Evolutionary conservation across 2,329 filamentous ascomycete species (phyloP).

Genomic region (Exophiala lecanii-corni): DNA sequence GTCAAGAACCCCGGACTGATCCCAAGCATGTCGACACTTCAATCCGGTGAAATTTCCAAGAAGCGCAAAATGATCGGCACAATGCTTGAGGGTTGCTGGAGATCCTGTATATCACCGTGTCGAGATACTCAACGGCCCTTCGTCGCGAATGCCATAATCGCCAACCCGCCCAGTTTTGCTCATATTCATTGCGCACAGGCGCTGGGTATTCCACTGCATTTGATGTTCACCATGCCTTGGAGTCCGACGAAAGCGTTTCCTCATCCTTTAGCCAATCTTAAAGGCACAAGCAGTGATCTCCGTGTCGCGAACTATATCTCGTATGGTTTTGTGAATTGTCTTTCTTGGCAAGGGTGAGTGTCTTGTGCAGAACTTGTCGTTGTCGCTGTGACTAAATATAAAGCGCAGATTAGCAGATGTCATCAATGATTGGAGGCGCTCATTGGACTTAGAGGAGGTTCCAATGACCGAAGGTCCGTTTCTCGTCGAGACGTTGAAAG

Average conservation of each 20-base stretch:
- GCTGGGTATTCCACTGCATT: conserved; percentile 46
- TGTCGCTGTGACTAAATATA: conserved; percentile 1
- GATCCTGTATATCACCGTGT: conserved; percentile 36
- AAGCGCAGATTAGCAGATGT: conserved; percentile 41
- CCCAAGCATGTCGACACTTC: conserved; percentile 35
- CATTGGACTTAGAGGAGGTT: conserved; percentile 40
- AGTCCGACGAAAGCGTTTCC: conserved; percentile 41
- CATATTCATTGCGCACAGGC: conserved; percentile 51
- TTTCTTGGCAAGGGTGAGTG: conserved; percentile 46
- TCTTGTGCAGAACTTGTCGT: conserved; percentile 23
- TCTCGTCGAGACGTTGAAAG: conserved; percentile 33
- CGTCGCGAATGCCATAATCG: conserved; percentile 51
- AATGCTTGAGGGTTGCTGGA: conserved; percentile 39
- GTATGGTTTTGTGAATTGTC: conserved; percentile 45
- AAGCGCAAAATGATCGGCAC: conserved; percentile 33
- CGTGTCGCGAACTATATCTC: conserved; percentile 40
- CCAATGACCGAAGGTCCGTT: conserved; percentile 35
- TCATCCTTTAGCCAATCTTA: conserved; percentile 48
- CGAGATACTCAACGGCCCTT: conserved; percentile 36
- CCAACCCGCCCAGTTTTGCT: conserved; percentile 53
- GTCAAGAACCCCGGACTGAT: conserved; percentile 45
- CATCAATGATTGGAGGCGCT: conserved; percentile 41
- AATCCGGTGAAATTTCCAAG: conserved; percentile 32
- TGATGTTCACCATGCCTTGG: conserved; percentile 54
- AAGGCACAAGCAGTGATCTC: conserved; percentile 31